Percentiles rank a stretch among this genome's conserved stretches.
Evolutionary conservation across 305 asterid genomes (phyloP).

Genomic region (Solanum hybrid): DNA sequence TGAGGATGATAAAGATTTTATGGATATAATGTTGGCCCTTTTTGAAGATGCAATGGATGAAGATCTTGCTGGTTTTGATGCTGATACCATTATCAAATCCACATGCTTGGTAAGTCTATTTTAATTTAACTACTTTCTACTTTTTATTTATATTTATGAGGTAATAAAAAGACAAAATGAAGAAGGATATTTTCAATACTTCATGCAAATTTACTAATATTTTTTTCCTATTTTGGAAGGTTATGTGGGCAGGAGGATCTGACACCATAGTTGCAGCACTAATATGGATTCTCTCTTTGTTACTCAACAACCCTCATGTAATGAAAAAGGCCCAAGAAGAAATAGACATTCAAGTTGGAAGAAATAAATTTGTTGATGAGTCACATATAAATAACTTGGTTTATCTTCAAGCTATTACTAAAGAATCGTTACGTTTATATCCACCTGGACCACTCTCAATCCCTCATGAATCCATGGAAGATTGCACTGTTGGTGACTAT

Average conservation of each 20-base stretch:
- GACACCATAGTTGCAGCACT: constrained; percentile 9
- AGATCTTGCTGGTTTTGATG: constrained; percentile 17
- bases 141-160: no score
- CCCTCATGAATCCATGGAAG: constrained; percentile 16
- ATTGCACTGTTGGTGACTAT: constrained; percentile 29
- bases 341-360: constrained; percentile 16
- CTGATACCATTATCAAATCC: constrained; percentile 30
- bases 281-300: constrained; percentile 20
- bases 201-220: no score
- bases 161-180: no score
- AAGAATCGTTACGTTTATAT: constrained; percentile 28
- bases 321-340: constrained; percentile 21
- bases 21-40: constrained; percentile 25
- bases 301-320: constrained; percentile 23
- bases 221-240: background rate
- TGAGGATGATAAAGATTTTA: constrained; percentile 18
- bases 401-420: constrained; percentile 30
- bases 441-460: constrained; percentile 16
- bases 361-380: constrained; percentile 13
- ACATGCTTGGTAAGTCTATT: constrained; percentile 29
- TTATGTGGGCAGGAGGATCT: constrained; percentile 23
- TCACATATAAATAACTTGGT: constrained; percentile 24
- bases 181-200: no score
- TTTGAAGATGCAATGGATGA: background rate
- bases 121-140: no score